These are phyloP conservation scores for Oxalis stricta DNA, from an alignment of 441 rosid genomes.

Conservation along the genomic window DNA sequence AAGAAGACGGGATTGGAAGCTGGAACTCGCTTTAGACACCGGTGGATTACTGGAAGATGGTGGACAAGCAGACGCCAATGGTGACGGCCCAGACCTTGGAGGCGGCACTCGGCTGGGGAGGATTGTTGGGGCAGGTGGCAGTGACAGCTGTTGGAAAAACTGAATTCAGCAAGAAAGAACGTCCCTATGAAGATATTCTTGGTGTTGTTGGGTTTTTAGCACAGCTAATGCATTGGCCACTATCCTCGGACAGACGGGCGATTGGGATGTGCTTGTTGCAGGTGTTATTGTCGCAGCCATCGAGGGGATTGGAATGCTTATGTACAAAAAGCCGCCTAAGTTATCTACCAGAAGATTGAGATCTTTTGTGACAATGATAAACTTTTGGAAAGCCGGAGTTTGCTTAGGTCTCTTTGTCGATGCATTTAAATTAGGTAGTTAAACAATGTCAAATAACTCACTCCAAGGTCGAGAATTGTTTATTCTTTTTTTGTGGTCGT, in stretches of 20 bases:
- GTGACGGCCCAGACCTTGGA: slow-evolving; percentile 46
- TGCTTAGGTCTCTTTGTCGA: slow-evolving; percentile 94
- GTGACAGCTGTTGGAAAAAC: slow-evolving; percentile 60
- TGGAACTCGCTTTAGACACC: slow-evolving; percentile 64
- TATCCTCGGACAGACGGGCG: slow-evolving; percentile 95
- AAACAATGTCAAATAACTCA: background rate
- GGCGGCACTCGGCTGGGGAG: slow-evolving; percentile 78
- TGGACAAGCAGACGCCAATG: slow-evolving; percentile 33
- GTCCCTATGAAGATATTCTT: slow-evolving; percentile 85
- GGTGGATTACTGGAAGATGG: slow-evolving; percentile 58
- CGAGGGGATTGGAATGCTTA: slow-evolving; percentile 84
- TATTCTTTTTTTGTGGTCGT: no score
- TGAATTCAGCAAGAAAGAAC: slow-evolving; percentile 74
- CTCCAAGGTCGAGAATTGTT: no score
- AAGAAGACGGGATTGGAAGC: slow-evolving; percentile 33
- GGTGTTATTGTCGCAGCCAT: slow-evolving; percentile 91
- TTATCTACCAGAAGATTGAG: slow-evolving; percentile 38
- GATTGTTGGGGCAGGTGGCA: slow-evolving; percentile 72
- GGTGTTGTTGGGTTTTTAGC: slow-evolving; percentile 78
- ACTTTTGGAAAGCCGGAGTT: slow-evolving; percentile 94
- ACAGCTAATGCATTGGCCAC: slow-evolving; percentile 94
- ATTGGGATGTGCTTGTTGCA: slow-evolving; percentile 89
- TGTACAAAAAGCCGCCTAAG: slow-evolving; percentile 53
- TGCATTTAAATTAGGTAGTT: slow-evolving; percentile 93
- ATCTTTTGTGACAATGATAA: slow-evolving; percentile 66